Percentiles rank a stretch among this genome's conserved stretches.
Evolutionary conservation across 23 red algal genomes (phyloP).

Genomic region (Gracilaria gracilis): DNA sequence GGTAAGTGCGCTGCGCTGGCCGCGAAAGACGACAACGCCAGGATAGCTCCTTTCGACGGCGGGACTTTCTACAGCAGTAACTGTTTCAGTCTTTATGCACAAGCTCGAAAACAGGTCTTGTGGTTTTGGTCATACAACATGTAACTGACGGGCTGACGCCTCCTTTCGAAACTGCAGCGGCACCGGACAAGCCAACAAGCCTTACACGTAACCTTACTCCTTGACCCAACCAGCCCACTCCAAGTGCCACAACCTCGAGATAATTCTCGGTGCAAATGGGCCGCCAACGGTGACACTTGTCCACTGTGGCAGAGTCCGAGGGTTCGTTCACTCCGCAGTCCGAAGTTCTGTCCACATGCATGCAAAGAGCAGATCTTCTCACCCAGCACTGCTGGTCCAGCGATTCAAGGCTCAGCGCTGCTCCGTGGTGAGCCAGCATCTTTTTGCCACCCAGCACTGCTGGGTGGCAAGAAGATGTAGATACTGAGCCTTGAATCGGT

Average conservation of each 20-base stretch:
- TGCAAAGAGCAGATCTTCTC: no score
- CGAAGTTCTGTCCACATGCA: no score
- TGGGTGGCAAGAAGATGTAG: no score
- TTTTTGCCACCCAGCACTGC: no score
- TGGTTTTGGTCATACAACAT: neutral
- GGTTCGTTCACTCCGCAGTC: no score
- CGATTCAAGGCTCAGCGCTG: no score
- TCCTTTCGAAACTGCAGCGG: no score
- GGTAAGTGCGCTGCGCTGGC: neutral
- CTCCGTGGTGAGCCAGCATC: no score
- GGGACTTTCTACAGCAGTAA: neutral
- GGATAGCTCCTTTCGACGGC: neutral
- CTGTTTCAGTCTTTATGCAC: neutral
- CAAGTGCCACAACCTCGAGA: neutral
- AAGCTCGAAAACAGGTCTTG: neutral
- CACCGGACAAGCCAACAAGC: no score
- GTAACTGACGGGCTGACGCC: neutral
- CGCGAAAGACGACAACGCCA: neutral
- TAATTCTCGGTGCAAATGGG: neutral
- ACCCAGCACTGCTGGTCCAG: no score
- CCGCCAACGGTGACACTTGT: neutral
- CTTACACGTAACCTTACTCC: no score
- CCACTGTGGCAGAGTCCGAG: neutral
- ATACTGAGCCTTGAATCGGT: no score
- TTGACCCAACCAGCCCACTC: neutral